Evolutionary conservation across 768 basidiomycete genomes (phyloP).

Genomic region (Strobilomyces dryophilus): DNA sequence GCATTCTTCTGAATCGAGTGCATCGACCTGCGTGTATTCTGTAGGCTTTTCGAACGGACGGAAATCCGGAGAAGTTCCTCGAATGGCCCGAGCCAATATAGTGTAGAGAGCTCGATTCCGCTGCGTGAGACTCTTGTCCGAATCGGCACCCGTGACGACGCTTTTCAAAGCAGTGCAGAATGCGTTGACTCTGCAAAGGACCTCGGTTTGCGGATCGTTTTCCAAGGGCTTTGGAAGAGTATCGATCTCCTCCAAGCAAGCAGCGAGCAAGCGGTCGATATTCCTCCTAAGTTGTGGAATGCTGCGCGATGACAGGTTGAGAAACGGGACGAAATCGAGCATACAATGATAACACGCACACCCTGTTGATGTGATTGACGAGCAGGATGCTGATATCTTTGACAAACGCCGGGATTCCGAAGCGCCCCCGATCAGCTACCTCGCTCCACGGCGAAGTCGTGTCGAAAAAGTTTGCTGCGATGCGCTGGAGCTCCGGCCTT

Average conservation of each 20-base stretch:
- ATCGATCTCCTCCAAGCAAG: slow-evolving; percentile 32
- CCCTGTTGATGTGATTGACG: slow-evolving; percentile 46
- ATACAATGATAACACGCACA: slow-evolving; percentile 35
- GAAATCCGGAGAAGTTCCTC: slow-evolving; percentile 41
- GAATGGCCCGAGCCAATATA: slow-evolving; percentile 33
- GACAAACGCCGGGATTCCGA: slow-evolving; percentile 54
- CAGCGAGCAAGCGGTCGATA: slow-evolving; percentile 38
- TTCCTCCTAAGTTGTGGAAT: slow-evolving; percentile 42
- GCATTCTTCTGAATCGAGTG: slow-evolving; percentile 6
- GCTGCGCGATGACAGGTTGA: slow-evolving; percentile 29
- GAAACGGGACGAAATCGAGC: not conserved
- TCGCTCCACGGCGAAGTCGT: slow-evolving; percentile 49
- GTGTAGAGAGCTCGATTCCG: slow-evolving; percentile 31
- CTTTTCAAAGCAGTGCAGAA: slow-evolving; percentile 42
- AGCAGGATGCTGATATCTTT: slow-evolving; percentile 49
- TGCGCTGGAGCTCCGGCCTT: slow-evolving; percentile 33
- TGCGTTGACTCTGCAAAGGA: slow-evolving; percentile 38
- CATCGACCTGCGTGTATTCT: slow-evolving; percentile 10
- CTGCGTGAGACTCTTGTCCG: slow-evolving; percentile 36
- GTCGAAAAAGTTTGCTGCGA: slow-evolving; percentile 44
- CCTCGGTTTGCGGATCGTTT: slow-evolving; percentile 41
- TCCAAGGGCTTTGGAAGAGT: slow-evolving; percentile 38
- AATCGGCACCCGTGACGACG: slow-evolving; percentile 30
- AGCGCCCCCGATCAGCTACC: slow-evolving; percentile 41
- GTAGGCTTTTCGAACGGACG: slow-evolving; percentile 24